Conservation (phyloP, 2,329 filamentous ascomycete species). For the Aspergillus ochraceoroseus region DNA sequence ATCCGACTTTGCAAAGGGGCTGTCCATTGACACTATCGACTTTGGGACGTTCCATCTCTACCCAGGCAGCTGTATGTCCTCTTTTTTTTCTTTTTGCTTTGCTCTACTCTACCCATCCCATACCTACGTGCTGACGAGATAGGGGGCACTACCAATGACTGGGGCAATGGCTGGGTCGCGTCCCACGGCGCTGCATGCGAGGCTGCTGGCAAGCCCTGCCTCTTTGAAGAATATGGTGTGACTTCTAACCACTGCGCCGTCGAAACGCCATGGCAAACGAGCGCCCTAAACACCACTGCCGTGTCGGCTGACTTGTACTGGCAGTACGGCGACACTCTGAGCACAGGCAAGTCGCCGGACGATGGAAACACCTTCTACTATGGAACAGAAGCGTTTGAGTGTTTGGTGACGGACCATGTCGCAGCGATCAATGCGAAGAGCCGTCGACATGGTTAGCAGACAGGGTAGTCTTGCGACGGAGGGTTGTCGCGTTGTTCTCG, state of each 20-base stretch:
- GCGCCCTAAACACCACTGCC: slow-evolving; percentile 31
- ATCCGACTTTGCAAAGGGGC: slow-evolving; percentile 41
- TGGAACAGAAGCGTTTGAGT: slow-evolving; percentile 28
- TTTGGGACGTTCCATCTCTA: slow-evolving; percentile 55
- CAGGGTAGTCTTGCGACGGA: no score
- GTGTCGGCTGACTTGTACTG: slow-evolving; percentile 39
- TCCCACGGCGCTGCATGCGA: slow-evolving; percentile 42
- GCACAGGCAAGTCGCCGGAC: slow-evolving; percentile 27
- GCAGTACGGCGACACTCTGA: slow-evolving; percentile 36
- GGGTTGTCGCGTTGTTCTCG: no score
- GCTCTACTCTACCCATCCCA: background rate
- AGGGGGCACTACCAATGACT: slow-evolving; percentile 39
- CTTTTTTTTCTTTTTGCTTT: no score
- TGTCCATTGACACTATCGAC: slow-evolving; percentile 49
- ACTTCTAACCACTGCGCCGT: slow-evolving; percentile 27
- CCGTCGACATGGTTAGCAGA: no score
- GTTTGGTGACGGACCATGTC: slow-evolving; percentile 33
- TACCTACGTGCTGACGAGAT: background rate
- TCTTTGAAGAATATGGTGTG: slow-evolving; percentile 42
- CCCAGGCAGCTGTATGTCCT: slow-evolving; percentile 42
- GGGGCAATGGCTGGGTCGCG: slow-evolving; percentile 47
- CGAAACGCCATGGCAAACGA: slow-evolving; percentile 36
- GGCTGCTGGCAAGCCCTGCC: slow-evolving; percentile 38
- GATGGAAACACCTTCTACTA: slow-evolving; percentile 35
- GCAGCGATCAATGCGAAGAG: slow-evolving; percentile 15